These are phyloP conservation scores for Aspergillus sp. DNA, from an alignment of 2,329 filamentous ascomycete genomes.

Conservation along the genomic window DNA sequence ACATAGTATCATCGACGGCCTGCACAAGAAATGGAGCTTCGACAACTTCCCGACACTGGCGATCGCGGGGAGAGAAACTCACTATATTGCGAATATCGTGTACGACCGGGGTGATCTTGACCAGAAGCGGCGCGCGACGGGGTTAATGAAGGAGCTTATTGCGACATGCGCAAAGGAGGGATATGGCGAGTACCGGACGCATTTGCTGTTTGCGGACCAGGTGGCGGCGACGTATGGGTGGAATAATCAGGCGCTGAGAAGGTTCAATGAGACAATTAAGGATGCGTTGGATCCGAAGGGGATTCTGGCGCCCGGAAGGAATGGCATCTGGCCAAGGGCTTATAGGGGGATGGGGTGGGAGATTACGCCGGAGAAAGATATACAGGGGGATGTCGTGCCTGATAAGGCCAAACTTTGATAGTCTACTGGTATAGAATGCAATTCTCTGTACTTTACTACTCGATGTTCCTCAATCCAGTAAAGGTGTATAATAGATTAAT, in stretches of 20 bases:
- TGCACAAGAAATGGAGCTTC: background rate
- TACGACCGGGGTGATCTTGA: background rate
- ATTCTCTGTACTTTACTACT: too few species aligned
- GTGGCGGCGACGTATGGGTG: constrained; percentile 49
- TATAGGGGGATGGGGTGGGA: background rate
- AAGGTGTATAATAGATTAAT: too few species aligned
- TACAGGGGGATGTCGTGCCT: background rate
- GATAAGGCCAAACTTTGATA: background rate
- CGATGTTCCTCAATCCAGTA: too few species aligned
- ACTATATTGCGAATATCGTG: background rate
- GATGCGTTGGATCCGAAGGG: constrained; percentile 46
- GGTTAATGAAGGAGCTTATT: constrained; percentile 38
- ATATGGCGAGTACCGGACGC: constrained; percentile 46
- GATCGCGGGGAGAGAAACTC: background rate
- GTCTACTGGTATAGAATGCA: too few species aligned
- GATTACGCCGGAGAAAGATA: background rate
- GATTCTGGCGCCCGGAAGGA: constrained; percentile 4
- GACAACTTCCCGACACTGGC: background rate
- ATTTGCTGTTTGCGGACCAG: constrained; percentile 49
- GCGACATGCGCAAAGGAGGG: constrained; percentile 38
- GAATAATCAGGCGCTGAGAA: constrained; percentile 44
- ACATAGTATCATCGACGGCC: background rate
- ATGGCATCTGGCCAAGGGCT: background rate
- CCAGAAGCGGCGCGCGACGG: background rate
- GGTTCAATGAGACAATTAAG: constrained; percentile 48